Evolutionary conservation across 169 alveolate genomes (phyloP).

Genomic region (Sarcocystis neurona): DNA sequence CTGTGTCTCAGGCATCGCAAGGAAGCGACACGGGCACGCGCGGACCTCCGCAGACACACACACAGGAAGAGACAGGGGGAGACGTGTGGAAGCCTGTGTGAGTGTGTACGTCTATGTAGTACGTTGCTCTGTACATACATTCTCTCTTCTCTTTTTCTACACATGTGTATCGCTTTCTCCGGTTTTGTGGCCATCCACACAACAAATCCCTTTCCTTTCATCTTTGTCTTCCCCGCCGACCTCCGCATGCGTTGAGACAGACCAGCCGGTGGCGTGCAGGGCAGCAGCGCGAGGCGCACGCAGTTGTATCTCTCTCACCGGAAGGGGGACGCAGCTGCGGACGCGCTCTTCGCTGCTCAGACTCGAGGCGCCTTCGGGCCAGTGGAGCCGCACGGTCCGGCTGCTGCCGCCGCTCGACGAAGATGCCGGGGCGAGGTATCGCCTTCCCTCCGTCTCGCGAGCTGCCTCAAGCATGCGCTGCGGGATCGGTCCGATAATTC

Average conservation of each 20-base stretch:
- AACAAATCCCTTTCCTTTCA: no score
- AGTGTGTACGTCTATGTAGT: no score
- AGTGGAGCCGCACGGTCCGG: constrained; percentile 40
- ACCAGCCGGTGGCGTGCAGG: no score
- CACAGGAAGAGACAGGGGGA: no score
- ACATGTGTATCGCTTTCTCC: background rate
- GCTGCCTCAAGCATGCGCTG: constrained; percentile 49
- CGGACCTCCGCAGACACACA: no score
- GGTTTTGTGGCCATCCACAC: background rate
- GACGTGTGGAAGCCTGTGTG: no score
- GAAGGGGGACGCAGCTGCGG: constrained; percentile 50
- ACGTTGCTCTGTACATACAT: background rate
- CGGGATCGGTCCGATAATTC: constrained; percentile 61
- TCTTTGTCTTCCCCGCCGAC: no score
- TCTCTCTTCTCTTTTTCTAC: background rate
- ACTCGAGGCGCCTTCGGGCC: constrained; percentile 63
- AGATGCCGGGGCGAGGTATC: constrained; percentile 41
- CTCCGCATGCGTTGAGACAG: no score
- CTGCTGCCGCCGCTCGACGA: constrained; percentile 3
- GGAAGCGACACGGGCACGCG: no score
- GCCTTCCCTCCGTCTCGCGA: constrained; percentile 42
- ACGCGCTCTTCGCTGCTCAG: constrained; percentile 47
- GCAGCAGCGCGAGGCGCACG: no score
- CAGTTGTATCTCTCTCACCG: no score
- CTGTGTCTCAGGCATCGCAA: no score